Conservation (phyloP, 2,329 filamentous ascomycete species). For the Cryoendolithus antarcticus region DNA sequence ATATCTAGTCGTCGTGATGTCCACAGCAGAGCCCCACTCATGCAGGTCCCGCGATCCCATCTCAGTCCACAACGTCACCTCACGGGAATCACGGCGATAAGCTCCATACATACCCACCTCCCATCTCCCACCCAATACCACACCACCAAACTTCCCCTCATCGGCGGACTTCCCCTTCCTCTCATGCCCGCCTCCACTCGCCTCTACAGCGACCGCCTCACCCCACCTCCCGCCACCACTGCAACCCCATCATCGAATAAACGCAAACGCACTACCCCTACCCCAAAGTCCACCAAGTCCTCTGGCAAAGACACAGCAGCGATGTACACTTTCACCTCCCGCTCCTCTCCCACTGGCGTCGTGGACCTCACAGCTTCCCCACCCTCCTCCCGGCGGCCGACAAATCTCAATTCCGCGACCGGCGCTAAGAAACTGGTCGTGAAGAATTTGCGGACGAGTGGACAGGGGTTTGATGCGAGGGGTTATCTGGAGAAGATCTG, state of each 20-base stretch:
- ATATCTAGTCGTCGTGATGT: too few species aligned
- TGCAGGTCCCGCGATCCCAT: too few species aligned
- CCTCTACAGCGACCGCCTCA: too few species aligned
- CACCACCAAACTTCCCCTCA: too few species aligned
- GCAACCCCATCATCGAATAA: constrained; percentile 8
- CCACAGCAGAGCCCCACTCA: too few species aligned
- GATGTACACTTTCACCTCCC: constrained; percentile 16
- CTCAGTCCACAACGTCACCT: too few species aligned
- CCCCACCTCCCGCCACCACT: constrained; percentile 3
- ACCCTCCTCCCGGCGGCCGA: constrained; percentile 12
- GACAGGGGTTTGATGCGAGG: constrained; percentile 51
- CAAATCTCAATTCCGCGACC: constrained; percentile 51
- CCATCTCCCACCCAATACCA: too few species aligned
- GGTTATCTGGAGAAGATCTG: constrained; percentile 68
- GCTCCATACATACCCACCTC: too few species aligned
- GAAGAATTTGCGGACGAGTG: constrained; percentile 66
- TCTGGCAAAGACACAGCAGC: constrained; percentile 5
- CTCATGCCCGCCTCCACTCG: too few species aligned
- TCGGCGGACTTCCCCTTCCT: too few species aligned
- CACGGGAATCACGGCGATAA: too few species aligned
- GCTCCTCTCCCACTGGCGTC: constrained; percentile 18
- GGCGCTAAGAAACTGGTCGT: constrained; percentile 83
- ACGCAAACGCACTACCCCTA: constrained; percentile 14
- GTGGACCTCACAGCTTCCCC: constrained; percentile 34
- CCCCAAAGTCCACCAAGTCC: constrained; percentile 3